Conservation (phyloP, 495 filamentous ascomycete genomes). For the Echria macrotheca region DNA sequence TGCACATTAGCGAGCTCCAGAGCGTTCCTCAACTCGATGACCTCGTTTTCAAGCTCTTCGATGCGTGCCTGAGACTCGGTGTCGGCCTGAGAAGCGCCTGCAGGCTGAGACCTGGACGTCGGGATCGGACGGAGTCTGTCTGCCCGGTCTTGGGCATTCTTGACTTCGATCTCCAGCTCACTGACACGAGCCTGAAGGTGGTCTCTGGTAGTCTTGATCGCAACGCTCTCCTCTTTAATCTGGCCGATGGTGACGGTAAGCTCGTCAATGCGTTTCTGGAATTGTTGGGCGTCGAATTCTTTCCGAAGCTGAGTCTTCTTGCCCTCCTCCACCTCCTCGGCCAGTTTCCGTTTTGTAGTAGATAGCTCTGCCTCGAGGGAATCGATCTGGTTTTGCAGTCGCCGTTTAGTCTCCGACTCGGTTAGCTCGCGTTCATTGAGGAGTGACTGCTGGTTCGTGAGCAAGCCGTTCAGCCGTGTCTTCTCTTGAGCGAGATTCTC, state of each 20-base stretch:
- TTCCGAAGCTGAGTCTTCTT: slow-evolving; percentile 74
- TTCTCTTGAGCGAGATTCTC: slow-evolving; percentile 79
- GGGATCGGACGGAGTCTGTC: slow-evolving; percentile 71
- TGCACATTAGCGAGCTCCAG: slow-evolving; percentile 71
- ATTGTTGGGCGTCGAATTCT: slow-evolving; percentile 82
- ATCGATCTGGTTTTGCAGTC: slow-evolving; percentile 71
- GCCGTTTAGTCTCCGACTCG: slow-evolving; percentile 72
- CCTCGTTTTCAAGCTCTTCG: slow-evolving; percentile 75
- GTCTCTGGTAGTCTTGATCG: slow-evolving; percentile 77
- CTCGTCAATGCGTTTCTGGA: slow-evolving; percentile 84
- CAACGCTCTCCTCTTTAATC: slow-evolving; percentile 75
- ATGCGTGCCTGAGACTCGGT: slow-evolving; percentile 58
- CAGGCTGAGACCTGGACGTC: slow-evolving; percentile 48
- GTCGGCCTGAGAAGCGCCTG: slow-evolving; percentile 43
- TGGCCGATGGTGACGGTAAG: slow-evolving; percentile 70
- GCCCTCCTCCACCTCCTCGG: slow-evolving; percentile 74
- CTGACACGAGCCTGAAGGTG: slow-evolving; percentile 81
- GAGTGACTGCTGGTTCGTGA: slow-evolving; percentile 75
- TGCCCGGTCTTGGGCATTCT: slow-evolving; percentile 78
- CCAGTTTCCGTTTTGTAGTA: slow-evolving; percentile 74
- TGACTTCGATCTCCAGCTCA: slow-evolving; percentile 80
- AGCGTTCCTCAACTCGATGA: slow-evolving; percentile 76
- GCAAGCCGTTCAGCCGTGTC: slow-evolving; percentile 67
- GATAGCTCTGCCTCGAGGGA: slow-evolving; percentile 70
- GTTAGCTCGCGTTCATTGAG: slow-evolving; percentile 84